phyloP scores from a whole-genome alignment of 495 filamentous ascomycete species.

The Penicillium simplicissimum region DNA sequence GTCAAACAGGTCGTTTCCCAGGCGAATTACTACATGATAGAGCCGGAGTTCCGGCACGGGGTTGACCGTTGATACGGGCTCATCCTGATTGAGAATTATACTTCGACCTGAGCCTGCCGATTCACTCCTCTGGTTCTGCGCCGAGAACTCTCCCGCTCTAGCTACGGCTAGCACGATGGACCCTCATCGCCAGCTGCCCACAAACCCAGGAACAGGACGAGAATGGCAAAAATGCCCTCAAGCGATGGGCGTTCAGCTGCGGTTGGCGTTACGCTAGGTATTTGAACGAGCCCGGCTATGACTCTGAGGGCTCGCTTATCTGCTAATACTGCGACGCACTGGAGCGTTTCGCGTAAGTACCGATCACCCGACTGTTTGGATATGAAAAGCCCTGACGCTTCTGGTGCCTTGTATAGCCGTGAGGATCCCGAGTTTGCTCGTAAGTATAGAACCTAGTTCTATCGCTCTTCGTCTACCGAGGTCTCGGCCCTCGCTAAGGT shows the following conservation, averaged over 20 bases:
- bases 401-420: neutral
- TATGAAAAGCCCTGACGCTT: neutral
- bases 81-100: too few species aligned
- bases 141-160: too few species aligned
- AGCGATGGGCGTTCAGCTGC: neutral
- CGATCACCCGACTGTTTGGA: neutral
- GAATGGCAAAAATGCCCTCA: neutral
- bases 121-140: too few species aligned
- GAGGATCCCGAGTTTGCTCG: neutral
- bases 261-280: conserved; percentile 7
- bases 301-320: neutral
- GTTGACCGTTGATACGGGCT: too few species aligned
- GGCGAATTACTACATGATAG: too few species aligned
- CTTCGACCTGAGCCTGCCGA: too few species aligned
- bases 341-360: conserved; percentile 7
- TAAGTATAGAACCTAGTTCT: neutral
- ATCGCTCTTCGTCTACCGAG: neutral
- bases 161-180: too few species aligned
- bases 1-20: too few species aligned
- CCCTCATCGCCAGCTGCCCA: too few species aligned
- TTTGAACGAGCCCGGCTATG: neutral
- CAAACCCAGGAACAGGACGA: too few species aligned
- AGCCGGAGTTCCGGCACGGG: too few species aligned
- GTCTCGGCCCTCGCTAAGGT: too few species aligned
- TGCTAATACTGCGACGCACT: neutral